These are phyloP conservation scores for Aspergillus tubingensis DNA, from an alignment of 2,329 filamentous ascomycete species.

Conservation along the genomic window DNA sequence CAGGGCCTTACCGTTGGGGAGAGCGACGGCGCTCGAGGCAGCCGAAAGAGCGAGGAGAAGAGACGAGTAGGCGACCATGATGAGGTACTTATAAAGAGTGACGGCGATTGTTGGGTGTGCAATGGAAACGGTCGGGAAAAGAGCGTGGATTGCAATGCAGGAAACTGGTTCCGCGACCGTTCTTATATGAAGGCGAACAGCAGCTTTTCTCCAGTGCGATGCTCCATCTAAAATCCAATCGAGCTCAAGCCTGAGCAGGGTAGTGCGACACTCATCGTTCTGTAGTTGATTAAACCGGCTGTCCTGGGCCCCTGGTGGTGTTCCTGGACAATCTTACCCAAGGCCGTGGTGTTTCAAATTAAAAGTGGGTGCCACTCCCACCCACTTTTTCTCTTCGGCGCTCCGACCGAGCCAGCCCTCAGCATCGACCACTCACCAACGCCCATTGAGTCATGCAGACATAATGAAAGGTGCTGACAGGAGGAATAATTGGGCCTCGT, in stretches of 20 bases:
- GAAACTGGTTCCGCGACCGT: not conserved
- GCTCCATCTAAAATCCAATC: not conserved
- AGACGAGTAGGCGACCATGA: conserved; percentile 18
- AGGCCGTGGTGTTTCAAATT: not conserved
- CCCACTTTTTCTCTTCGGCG: not conserved
- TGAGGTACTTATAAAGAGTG: not conserved
- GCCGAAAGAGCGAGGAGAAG: conserved; percentile 13
- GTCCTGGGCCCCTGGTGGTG: not conserved
- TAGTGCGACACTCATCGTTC: not conserved
- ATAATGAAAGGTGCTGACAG: not conserved
- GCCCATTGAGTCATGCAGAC: not conserved
- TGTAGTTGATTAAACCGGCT: not conserved
- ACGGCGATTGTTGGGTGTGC: not conserved
- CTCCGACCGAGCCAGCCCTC: not conserved
- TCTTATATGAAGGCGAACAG: not conserved
- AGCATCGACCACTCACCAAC: not conserved
- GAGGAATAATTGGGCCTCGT: not conserved
- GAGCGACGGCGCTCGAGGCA: conserved; percentile 12
- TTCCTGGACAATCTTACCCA: not conserved
- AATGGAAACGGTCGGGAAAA: not conserved
- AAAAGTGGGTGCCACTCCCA: not conserved
- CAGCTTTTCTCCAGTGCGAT: not conserved
- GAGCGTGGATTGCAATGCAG: not conserved
- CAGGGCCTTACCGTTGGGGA: not conserved
- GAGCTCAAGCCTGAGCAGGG: not conserved